These are phyloP conservation scores for Exophiala sp. DNA, from an alignment of 2,329 filamentous ascomycete genomes.

Conservation along the genomic window DNA sequence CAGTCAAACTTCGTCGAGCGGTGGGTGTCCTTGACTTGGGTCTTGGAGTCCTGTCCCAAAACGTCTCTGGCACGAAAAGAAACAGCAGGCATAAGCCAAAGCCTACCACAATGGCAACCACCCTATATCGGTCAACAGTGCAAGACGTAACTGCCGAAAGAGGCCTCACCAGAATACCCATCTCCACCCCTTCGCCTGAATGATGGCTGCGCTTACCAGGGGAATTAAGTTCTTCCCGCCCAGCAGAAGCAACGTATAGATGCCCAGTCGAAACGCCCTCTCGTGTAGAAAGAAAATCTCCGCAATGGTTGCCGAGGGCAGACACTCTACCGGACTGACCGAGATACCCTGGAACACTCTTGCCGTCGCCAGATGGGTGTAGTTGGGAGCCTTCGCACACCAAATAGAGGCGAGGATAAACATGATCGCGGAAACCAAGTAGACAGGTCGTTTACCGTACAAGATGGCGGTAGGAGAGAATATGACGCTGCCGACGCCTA, in stretches of 20 bases:
- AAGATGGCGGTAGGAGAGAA: conserved; percentile 87
- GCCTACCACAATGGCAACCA: conserved; percentile 69
- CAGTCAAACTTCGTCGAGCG: conserved; percentile 29
- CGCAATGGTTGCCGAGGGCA: conserved; percentile 88
- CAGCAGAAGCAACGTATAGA: conserved; percentile 82
- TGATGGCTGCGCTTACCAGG: conserved; percentile 77
- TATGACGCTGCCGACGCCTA: conserved; percentile 77
- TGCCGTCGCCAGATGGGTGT: conserved; percentile 70
- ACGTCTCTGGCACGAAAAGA: conserved; percentile 88
- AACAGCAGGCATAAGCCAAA: conserved; percentile 68
- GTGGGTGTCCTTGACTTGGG: conserved; percentile 37
- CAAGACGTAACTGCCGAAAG: conserved; percentile 24
- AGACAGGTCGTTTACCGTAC: conserved; percentile 85
- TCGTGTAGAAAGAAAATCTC: conserved; percentile 97
- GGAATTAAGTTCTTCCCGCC: conserved; percentile 89
- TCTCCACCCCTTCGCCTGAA: conserved; percentile 71
- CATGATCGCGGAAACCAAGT: conserved; percentile 68
- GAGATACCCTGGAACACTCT: conserved; percentile 83
- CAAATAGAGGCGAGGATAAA: conserved; percentile 73
- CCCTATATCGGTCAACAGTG: conserved; percentile 8
- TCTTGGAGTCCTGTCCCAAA: conserved; percentile 80
- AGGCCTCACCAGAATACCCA: conserved; percentile 67
- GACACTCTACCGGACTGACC: conserved; percentile 82
- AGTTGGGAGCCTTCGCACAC: conserved; percentile 79
- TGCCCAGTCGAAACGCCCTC: conserved; percentile 82